phyloP scores from a whole-genome alignment of 768 basidiomycete genomes.

The Hydnum rufescens region DNA sequence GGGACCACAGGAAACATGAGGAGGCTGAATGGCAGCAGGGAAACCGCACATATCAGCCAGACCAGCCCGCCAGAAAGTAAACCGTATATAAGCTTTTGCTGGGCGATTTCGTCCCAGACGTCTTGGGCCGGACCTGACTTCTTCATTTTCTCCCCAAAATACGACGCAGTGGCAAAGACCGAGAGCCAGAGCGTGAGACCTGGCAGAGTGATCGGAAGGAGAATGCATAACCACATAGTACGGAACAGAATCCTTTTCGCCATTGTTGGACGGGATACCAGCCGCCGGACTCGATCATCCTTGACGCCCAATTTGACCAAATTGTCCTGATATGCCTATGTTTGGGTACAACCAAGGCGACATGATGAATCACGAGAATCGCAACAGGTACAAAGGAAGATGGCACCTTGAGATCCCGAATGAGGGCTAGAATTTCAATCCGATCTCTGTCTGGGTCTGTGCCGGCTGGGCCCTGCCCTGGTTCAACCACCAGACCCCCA shows the following conservation, averaged over 20 bases:
- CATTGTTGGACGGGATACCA: constrained; percentile 15
- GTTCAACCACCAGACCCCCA: not conserved
- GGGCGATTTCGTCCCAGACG: constrained; percentile 78
- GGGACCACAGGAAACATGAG: constrained; percentile 45
- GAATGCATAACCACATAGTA: constrained; percentile 37
- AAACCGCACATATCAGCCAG: constrained; percentile 32
- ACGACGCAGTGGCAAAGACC: constrained; percentile 48
- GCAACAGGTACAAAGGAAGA: not conserved
- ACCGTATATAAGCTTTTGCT: constrained; percentile 74
- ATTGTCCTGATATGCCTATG: constrained; percentile 53
- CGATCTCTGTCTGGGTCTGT: too few relatives aligned
- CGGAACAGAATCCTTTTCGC: constrained; percentile 50
- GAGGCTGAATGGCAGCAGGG: constrained; percentile 37
- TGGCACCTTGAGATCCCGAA: not conserved
- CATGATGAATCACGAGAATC: not conserved
- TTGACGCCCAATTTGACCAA: constrained; percentile 51
- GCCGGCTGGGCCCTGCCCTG: too few relatives aligned
- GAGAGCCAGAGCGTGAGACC: constrained; percentile 73
- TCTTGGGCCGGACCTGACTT: constrained; percentile 67
- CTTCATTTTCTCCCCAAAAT: constrained; percentile 56
- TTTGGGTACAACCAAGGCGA: not conserved
- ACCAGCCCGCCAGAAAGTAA: constrained; percentile 52
- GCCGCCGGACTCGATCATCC: constrained; percentile 55
- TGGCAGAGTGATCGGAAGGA: constrained; percentile 47
- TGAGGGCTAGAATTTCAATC: not conserved